These are phyloP conservation scores for Hypoxylon perforatum DNA, from an alignment of 495 filamentous ascomycete genomes.

Conservation along the genomic window DNA sequence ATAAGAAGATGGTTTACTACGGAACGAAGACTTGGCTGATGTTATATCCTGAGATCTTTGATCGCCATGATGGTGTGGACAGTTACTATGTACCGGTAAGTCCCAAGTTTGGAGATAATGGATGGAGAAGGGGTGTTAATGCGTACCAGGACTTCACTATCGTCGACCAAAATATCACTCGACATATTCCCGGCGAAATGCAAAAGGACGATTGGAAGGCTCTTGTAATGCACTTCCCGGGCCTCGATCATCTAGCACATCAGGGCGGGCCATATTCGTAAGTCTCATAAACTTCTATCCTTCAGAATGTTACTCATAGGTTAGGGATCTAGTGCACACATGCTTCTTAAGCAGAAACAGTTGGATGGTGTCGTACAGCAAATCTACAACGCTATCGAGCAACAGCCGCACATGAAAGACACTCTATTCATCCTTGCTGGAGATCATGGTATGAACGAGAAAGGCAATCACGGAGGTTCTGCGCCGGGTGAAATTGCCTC, in stretches of 20 bases:
- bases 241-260: conserved; percentile 1
- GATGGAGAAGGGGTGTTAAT: neutral
- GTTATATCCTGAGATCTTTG: conserved; percentile 8
- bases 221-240: neutral
- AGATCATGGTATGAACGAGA: conserved; percentile 17
- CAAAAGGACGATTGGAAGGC: neutral
- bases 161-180: conserved; percentile 5
- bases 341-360: conserved; percentile 10
- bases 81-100: conserved; percentile 1
- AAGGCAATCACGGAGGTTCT: conserved; percentile 11
- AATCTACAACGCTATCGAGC: conserved; percentile 4
- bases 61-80: neutral
- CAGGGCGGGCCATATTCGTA: conserved; percentile 4
- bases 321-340: neutral
- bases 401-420: neutral
- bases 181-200: neutral
- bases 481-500: conserved; percentile 4
- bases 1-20: conserved; percentile 8
- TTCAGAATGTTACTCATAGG: neutral
- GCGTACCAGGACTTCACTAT: conserved; percentile 1
- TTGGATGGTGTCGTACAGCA: conserved; percentile 7
- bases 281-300: neutral
- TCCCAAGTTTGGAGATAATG: neutral
- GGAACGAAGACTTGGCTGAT: neutral
- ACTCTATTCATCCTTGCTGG: conserved; percentile 14